Base-by-base conservation (phyloP, 2,329 filamentous ascomycete genomes). In the Ophiostoma australiae region DNA sequence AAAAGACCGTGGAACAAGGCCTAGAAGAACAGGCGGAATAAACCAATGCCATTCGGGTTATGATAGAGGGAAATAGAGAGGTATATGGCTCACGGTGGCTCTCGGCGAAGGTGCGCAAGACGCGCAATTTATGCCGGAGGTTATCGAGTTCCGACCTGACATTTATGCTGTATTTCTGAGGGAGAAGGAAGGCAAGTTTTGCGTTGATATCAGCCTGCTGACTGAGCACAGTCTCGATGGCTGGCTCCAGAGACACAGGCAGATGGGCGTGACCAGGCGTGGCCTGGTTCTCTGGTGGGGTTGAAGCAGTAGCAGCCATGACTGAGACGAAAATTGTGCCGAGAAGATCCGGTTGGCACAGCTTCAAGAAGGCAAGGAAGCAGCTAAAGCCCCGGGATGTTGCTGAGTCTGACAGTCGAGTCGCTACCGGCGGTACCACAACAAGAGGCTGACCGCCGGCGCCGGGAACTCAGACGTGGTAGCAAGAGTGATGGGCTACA, bases 201-300 rank as follows among this genome's bases (percentile, higher is more conserved):
- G 84, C 81, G 75, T 85, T 82, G 75, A 86, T 84, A 73, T 84
- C 83, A 76, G 82, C 82, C 76, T 85, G 84, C 76, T 87, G 84
- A 5, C 63, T 20, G 5, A 39, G 35, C 5, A 66, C 7, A 13
- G 63, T 39, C 35, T 66, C 35, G 73, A 84, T 82, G 75, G 80
- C 77, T 72, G 80, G 80, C 72, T 84, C 82, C 74, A 83, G 76
- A 71, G 78, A 77, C 10, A 67, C 33, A 70, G 80, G 77, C 10
- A 31, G 35, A 35, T 15, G 35, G 61, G 17, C 61, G 10, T 58
- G 75, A 70, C 75, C 76, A 74, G 78, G 70, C 31, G 73, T 33
- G 70, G 74, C 70, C 65, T 55, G 72, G 55, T 72, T 69, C 37
- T 52, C 66, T 1, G 35, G 44, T 23, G 66, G 55, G 7, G 58